Percentiles rank a stretch among this genome's conserved stretches.
phyloP scores from a whole-genome alignment of 2,329 filamentous ascomycete genomes.

The Tolypocladium tundrense region DNA sequence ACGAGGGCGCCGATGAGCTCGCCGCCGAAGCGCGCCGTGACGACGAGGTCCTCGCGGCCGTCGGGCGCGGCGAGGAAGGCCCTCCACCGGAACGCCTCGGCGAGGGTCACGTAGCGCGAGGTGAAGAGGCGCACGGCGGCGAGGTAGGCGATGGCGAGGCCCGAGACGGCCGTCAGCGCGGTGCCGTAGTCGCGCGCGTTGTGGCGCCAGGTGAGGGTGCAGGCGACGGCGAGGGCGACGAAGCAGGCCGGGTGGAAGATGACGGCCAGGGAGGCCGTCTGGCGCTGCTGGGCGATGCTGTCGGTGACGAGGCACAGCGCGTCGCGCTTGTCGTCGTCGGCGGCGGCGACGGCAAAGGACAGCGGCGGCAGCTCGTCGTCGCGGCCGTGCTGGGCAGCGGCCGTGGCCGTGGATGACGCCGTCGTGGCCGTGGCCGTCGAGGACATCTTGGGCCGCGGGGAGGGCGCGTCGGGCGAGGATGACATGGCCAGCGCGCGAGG shows the following conservation, averaged over 20 bases:
- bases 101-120: constrained; percentile 50
- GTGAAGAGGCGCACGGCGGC: constrained; percentile 50
- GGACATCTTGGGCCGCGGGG: background rate
- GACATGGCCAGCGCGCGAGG: background rate
- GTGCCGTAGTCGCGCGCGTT: constrained; percentile 40
- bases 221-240: constrained; percentile 29
- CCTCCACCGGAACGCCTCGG: constrained; percentile 53
- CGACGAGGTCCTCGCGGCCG: constrained; percentile 35
- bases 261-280: constrained; percentile 52
- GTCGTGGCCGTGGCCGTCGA: background rate
- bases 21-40: constrained; percentile 55
- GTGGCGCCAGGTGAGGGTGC: constrained; percentile 28
- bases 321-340: constrained; percentile 48
- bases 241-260: constrained; percentile 51
- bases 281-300: constrained; percentile 72
- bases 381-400: background rate
- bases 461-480: background rate
- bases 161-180: constrained; percentile 43
- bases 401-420: background rate
- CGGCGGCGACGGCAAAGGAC: constrained; percentile 43
- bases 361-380: constrained; percentile 44
- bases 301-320: constrained; percentile 68
- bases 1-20: constrained; percentile 63
- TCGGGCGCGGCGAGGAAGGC: constrained; percentile 36
- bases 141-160: constrained; percentile 53